Base-by-base conservation (phyloP, 2,329 filamentous ascomycete genomes). In the Aspergillus neoniger region DNA sequence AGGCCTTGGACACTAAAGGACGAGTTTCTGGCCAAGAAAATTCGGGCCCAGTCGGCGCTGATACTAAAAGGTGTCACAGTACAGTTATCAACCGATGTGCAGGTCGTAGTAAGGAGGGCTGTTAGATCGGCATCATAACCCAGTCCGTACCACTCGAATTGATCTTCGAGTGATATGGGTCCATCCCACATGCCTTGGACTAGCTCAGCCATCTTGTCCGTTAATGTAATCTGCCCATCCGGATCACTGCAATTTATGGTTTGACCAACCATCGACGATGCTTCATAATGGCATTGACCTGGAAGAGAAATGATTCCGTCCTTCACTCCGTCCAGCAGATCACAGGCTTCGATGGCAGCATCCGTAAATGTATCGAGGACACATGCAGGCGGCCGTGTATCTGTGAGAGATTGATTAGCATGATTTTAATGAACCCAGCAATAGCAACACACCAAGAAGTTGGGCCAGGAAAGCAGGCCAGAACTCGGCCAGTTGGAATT, bases 131-230 rank as follows among this genome's bases (percentile, higher is more conserved):
- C 61, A 38, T 70, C 73, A 10, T 64, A 58, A 10, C 65, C 66
- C 12, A 74, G 59, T 9, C 75, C 76, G 52, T 71, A 75, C 76
- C 77, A 79, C 50, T 69, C 41, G 56, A 62, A 59, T 54, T 61
- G 53, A 39, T 67, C 68, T 28, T 65, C 43, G 41, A 67, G 12
- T 28, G 64, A 64, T 7, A 49, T 44, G 4, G 66, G 60, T 1
- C 78, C 77, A 0, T 52, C 61, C 76, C 77, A 79, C 4, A 68
- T 61, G 4, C 65, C 66, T 14, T 71, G 55, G 3, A 67, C 71
- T 41, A 78, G 28, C 10, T 48, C 15, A 3, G 49, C 67, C 4
- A 65, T 61, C 2, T 76, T 73, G 5, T 71, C 71, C 38, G 65
- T 62, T 62, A 10, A 62, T 55, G 1, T 70, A 59, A 77, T 69